Evolutionary conservation across 2,329 filamentous ascomycete species (phyloP), one percentile per base, ranked within the genome.

Genomic region (Aspergillus unguis): DNA sequence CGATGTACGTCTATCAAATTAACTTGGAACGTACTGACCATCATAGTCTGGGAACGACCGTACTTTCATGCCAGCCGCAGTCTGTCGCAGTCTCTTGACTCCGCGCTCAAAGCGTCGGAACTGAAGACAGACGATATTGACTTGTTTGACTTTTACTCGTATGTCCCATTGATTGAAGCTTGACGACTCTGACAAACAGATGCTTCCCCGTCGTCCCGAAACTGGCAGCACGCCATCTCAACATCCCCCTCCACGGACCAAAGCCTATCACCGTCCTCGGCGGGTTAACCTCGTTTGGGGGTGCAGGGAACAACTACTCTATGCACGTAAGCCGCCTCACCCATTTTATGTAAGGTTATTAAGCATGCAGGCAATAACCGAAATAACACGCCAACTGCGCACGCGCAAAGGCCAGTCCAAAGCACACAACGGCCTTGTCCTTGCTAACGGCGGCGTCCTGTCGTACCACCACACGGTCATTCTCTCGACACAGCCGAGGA

Each of bases 171-270:
- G 35, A 63, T 58, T 6, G n/a, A 11, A n/a, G 25, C 17, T 17
- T 17, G 17, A 17, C 1, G 17, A 17, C 17, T 17, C 17, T 17
- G 17, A 17, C 17, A 17, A 17, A 17, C 37, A 84, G 82, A 0
- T 87, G 85, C 60, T 88, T 87, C 55, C 85, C 85, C 0, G 85
- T 88, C 28, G 84, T 87, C 0, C 85, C 85, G 0, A 88, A 88
- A 62, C 68, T 87, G 0, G 85, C 85, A 1, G 82, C 80, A 28
- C 66, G 79, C 2, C 82, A 87, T 64, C 75, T 88, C 0, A 77
- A 76, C 0, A 62, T 87, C 1, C 73, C 80, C 0, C 70, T 80
- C 0, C 65, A 73, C 1, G 62, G 73, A 1, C 29, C 67, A 2
- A 84, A 81, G 56, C 77, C 80, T 0, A 75, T 86, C 23, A 86